Evolutionary conservation across 176 grass and related monocot genomes (phyloP).

Genomic region (Dactylis glomerata): DNA sequence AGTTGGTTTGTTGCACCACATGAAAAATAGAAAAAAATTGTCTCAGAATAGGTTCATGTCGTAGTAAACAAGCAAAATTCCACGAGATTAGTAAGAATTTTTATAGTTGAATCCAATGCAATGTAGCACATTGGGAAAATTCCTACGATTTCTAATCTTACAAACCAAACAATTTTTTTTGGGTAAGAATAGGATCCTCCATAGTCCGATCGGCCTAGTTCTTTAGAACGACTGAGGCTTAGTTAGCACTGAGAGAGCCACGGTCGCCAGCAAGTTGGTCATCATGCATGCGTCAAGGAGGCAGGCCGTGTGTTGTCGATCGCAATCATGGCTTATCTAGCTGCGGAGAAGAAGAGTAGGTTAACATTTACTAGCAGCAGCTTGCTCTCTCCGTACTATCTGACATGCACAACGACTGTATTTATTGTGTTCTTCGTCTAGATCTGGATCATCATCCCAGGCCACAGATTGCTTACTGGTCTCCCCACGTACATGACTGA

Average conservation of each 20-base stretch:
- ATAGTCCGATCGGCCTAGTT: no score
- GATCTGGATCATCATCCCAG: not conserved
- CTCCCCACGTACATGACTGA: not conserved
- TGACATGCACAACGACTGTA: not conserved
- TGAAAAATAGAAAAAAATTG: no score
- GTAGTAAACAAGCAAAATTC: no score
- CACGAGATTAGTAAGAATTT: no score
- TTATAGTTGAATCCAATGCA: no score
- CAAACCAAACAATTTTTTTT: no score
- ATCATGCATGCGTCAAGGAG: not conserved
- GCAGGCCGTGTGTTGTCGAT: not conserved
- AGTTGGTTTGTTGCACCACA: no score
- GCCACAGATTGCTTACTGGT: not conserved
- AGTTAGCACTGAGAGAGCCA: not conserved
- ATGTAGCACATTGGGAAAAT: no score
- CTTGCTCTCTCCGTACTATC: not conserved
- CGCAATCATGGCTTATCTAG: not conserved
- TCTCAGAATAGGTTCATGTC: no score
- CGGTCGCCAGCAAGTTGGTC: not conserved
- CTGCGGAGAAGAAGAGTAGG: not conserved
- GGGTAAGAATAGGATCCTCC: no score
- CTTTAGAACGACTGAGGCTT: no score
- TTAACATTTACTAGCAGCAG: not conserved
- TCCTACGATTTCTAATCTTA: no score
- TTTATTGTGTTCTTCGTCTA: constrained; percentile 11